Evolutionary conservation across 768 basidiomycete genomes (phyloP).

Genomic region (Calocybe indica): DNA sequence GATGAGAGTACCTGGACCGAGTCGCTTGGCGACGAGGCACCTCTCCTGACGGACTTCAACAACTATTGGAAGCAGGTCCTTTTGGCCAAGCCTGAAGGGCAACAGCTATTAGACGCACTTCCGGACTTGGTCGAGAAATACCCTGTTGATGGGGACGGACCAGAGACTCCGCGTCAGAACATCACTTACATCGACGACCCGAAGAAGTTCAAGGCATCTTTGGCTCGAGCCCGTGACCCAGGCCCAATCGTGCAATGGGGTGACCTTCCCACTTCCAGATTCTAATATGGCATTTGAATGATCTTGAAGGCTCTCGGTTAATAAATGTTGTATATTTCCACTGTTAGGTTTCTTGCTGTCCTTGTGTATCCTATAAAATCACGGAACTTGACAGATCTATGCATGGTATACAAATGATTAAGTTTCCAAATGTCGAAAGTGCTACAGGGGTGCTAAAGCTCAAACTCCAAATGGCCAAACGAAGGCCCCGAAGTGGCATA

Average conservation of each 20-base stretch:
- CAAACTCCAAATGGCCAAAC: neutral
- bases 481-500: neutral
- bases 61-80: conserved; percentile 55
- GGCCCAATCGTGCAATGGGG: conserved; percentile 69
- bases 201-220: conserved; percentile 54
- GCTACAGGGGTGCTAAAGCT: neutral
- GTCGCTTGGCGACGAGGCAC: conserved; percentile 46
- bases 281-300: conserved; percentile 9
- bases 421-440: no score
- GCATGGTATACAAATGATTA: no score
- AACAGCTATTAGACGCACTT: conserved; percentile 46
- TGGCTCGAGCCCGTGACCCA: conserved; percentile 52
- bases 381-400: no score
- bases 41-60: conserved; percentile 52
- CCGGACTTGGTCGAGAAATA: conserved; percentile 50
- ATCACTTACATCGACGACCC: conserved; percentile 64
- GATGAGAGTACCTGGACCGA: conserved; percentile 47
- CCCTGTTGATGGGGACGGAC: conserved; percentile 49
- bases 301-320: conserved; percentile 20
- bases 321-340: neutral
- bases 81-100: conserved; percentile 32
- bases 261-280: conserved; percentile 58
- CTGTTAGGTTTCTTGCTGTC: neutral
- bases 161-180: conserved; percentile 35
- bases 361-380: neutral